Base-by-base conservation (phyloP, 495 filamentous ascomycete species). In the Aspergillus leporis region DNA sequence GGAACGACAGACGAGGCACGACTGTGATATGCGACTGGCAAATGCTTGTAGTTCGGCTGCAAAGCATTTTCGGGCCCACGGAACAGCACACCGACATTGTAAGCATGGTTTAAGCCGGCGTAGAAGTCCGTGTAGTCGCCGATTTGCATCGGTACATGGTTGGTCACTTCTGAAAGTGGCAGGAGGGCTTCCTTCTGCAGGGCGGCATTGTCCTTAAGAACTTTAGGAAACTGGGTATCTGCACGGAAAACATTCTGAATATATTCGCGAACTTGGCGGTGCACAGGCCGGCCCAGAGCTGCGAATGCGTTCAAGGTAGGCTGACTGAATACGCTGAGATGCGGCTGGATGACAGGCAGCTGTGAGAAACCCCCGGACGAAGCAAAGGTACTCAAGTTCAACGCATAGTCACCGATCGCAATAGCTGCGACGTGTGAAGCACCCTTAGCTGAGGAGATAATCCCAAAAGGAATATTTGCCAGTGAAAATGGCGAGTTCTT, bases 41-140 rank as follows among this genome's bases (percentile, higher is more conserved):
- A 80, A 61, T 96, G 90, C 58, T 80, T 90, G 75, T 97, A 98
- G 70, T 97, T 98, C 23, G 89, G 86, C 72, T 95, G 90, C 18
- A 98, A 77, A 0, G 92, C 91, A 59, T 90, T 89, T 32, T 86
- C 80, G 0, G 85, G 81, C 0, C 91, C 92, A n/a, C 93, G 87
- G 78, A 97, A 94, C 53, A 97, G 76, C 22, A 81, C 80, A 1
- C 91, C 88, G n/a, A 89, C 81, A 55, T 90, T 88, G 76, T 85
- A 88, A 40, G 93, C 93, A 74, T 98, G 93, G 67, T 96, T 87
- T 53, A 87, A 74, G 25, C 93, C 93, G n/a, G 89, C 93, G 74
- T 91, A 98, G 78, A 98, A 98, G 74, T 98, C 93, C 13, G 93
- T 95, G 74, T 98, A 98, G 70, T 97, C 92, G n/a, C 90, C 90